Base-by-base conservation (phyloP, 2,329 filamentous ascomycete genomes). In the Fragosphaeria purpurea region DNA sequence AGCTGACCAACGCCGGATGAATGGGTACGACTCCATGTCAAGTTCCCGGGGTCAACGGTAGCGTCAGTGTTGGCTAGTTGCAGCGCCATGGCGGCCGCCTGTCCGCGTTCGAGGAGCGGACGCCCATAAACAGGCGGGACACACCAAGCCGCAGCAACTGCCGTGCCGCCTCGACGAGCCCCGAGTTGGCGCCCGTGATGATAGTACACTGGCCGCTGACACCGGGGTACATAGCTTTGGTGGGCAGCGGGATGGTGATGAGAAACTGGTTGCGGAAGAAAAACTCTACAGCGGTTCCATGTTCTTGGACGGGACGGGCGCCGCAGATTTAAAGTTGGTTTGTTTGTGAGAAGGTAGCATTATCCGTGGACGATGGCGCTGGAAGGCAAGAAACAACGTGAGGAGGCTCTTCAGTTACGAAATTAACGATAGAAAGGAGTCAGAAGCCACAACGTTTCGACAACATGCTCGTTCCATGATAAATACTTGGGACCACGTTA, bases 11-110 rank as follows among this genome's bases (percentile, higher is more conserved):
- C 41, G 60, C 59, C 59, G 58, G 44, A 71, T 64, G 35, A 60
- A 63, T 6, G 59, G 52, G 6, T 65, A 59, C 3, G 64, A 66
- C 33, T 62, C 61, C 41, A 66, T 66, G 58, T 71, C 67, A 57
- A 68, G 66, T 58, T 66, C 61, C 50, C 70, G 64, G 69, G 63
- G 51, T 70, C 66, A 9, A 56, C 50, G 13, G 8, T 41, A 40
- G 48, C 53, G 2, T 30, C 8, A 4, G 55, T 46, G 42, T 51
- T 45, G 31, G 40, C 34, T 6, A 35, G 40, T 10, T 51, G 56
- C 44, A 58, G 48, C 7, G 9, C 42, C 7, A 38, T 40, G 11
- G 51, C 56, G 8, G 55, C 53, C 4, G 50, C 49, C 47, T 43
- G 10, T 48, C 56, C 10, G 46, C 49, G 6, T 48, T 41, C 32